Evolutionary conservation across 148 eudicot genomes (phyloP), one percentile per base, ranked within the genome.

Genomic region (Vaccinium myrtillus): DNA sequence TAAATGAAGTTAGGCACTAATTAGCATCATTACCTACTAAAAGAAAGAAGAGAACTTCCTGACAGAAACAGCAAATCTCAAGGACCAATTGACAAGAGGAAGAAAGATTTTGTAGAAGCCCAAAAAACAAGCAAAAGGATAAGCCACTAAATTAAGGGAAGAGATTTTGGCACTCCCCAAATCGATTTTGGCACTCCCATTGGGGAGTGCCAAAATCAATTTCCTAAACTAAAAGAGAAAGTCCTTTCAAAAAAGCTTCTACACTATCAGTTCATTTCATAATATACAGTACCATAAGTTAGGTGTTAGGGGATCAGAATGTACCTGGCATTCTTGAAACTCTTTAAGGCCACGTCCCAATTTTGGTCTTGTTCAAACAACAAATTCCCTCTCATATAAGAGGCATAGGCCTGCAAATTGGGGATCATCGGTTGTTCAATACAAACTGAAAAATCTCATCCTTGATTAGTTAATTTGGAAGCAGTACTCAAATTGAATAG

Each of bases 311-410:
- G 46, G 46, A 18, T 48, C 32, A 15, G 46, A 83, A 54, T 43
- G 81, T 83, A 95, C 99, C 99, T 95, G 75, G 99, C 96, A 90
- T 94, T 96, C 89, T 96, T 96, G 89, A 94, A 96, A 85, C 93
- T 90, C 92, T 95, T 91, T 23, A 96, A 84, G 0, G 98, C 96
- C 43, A 93, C 87, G 75, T 94, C 99, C 99, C 99, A 96, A 78
- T 92, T 91, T 83, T 94, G 94, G 84, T 94, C 98, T 92, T 92
- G 94, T 84, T 96, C 99, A 90, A 94, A 96, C 90, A 95, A 87
- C 88, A 94, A 87, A 87, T 74, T 92, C 79, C 99, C 98, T 84
- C 90, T 96, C 97, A 94, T 91, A 87, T 91, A 96, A 77, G 98
- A 92, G 51, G 99, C 94, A 87, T 96, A 96, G 39, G 99, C 98